These are phyloP conservation scores for Rhizophagus prolifer DNA, from an alignment of 192 early-diverging fungal species.

Conservation along the genomic window DNA sequence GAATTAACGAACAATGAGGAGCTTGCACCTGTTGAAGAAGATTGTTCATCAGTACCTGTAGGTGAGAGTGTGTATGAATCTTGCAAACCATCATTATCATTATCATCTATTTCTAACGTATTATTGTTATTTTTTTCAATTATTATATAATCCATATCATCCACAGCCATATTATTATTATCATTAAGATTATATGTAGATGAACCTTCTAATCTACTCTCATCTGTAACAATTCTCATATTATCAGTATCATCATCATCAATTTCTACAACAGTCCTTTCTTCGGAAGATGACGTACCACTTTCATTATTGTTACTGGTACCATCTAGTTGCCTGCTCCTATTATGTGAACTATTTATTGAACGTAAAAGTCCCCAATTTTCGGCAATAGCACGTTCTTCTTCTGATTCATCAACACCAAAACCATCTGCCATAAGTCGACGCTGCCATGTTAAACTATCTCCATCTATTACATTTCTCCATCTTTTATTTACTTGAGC, in stretches of 20 bases:
- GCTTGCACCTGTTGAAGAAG: slow-evolving; percentile 1
- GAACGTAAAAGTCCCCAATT: slow-evolving; percentile 34
- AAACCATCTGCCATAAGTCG: slow-evolving; percentile 50
- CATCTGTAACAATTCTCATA: slow-evolving; percentile 8
- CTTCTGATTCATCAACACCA: slow-evolving; percentile 40
- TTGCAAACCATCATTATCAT: background rate
- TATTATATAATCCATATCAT: slow-evolving; percentile 3
- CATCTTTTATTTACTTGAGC: slow-evolving; percentile 81
- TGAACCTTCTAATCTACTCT: background rate
- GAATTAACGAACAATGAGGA: background rate
- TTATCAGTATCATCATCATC: slow-evolving; percentile 15
- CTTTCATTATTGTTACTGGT: slow-evolving; percentile 13
- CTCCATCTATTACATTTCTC: slow-evolving; percentile 75
- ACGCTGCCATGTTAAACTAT: slow-evolving; percentile 51
- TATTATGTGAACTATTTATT: slow-evolving; percentile 21
- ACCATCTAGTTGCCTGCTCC: background rate
- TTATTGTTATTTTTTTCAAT: background rate
- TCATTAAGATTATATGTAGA: slow-evolving; percentile 11
- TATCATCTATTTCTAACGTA: background rate
- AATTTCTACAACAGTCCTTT: slow-evolving; percentile 21
- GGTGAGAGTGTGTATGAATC: background rate
- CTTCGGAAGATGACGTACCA: slow-evolving; percentile 23
- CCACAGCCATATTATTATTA: slow-evolving; percentile 9
- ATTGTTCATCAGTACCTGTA: slow-evolving; percentile 5
- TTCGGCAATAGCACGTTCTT: slow-evolving; percentile 38